Percentiles rank a stretch among this genome's conserved stretches.
Evolutionary conservation across 306 rosid species (phyloP).

Genomic region (Lathyrus oleraceus): DNA sequence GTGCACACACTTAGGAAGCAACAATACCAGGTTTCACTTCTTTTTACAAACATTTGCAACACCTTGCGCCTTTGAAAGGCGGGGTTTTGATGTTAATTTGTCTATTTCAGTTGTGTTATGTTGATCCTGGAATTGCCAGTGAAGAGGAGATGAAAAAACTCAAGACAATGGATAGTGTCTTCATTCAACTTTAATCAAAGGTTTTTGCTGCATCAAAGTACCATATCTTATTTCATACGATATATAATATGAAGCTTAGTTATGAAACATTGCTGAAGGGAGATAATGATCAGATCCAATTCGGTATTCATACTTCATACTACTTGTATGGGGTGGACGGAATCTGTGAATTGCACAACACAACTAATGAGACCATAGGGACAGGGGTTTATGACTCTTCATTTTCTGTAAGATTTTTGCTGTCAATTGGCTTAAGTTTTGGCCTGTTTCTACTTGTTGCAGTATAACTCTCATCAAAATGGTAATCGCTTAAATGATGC

Average conservation of each 20-base stretch:
- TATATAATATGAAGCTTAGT: slow-evolving; percentile 39
- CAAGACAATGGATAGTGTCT: slow-evolving; percentile 68
- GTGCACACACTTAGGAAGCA: slow-evolving; percentile 72
- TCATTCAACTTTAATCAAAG: slow-evolving; percentile 56
- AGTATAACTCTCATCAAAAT: background rate
- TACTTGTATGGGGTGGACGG: background rate
- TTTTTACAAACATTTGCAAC: background rate
- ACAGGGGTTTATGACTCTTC: background rate
- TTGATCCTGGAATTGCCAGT: slow-evolving; percentile 75
- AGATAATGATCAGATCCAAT: background rate
- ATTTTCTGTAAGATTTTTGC: background rate
- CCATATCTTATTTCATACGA: slow-evolving; percentile 26
- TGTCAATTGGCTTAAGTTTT: background rate
- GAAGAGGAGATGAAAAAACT: slow-evolving; percentile 63
- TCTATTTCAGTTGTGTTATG: slow-evolving; percentile 73
- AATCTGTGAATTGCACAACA: background rate
- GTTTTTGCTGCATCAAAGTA: slow-evolving; percentile 34
- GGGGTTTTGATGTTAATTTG: slow-evolving; percentile 38
- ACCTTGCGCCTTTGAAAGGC: background rate
- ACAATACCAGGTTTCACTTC: slow-evolving; percentile 69
- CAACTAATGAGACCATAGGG: background rate
- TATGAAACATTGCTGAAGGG: slow-evolving; percentile 13
- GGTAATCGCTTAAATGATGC: background rate
- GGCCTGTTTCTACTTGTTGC: background rate
- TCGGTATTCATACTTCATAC: slow-evolving; percentile 5